phyloP scores from a whole-genome alignment of 2,329 filamentous ascomycete species.

The Talaromyces funiculosus region DNA sequence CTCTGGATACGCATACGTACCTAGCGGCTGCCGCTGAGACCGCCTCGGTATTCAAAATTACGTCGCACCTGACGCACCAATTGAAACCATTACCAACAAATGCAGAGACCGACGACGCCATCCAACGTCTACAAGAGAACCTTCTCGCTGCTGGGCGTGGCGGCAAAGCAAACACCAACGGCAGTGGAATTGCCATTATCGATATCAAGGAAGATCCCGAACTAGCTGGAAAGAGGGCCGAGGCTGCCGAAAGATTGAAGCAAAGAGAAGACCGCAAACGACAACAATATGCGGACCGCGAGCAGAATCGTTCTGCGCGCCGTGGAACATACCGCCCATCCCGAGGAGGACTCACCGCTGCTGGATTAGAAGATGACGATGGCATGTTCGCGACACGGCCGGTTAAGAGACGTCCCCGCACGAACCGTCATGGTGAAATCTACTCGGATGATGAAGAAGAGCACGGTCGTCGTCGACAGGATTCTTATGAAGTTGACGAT shows the following conservation, averaged over 20 bases:
- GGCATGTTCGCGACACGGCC: conserved; percentile 37
- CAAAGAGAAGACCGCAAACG: conserved; percentile 49
- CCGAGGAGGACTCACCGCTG: conserved; percentile 48
- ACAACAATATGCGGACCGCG: conserved; percentile 52
- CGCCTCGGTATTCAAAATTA: conserved; percentile 54
- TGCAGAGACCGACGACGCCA: conserved; percentile 54
- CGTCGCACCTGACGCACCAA: conserved; percentile 57
- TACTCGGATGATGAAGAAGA: conserved; percentile 48
- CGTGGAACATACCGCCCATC: conserved; percentile 42
- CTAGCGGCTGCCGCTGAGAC: conserved; percentile 55
- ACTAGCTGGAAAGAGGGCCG: conserved; percentile 54
- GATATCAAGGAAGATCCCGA: conserved; percentile 59
- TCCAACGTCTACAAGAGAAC: conserved; percentile 56
- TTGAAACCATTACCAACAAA: conserved; percentile 53
- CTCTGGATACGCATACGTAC: conserved; percentile 59
- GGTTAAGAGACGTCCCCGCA: conserved; percentile 34
- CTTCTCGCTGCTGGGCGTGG: conserved; percentile 52
- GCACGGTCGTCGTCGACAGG: conserved; percentile 54
- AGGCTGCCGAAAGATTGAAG: conserved; percentile 55
- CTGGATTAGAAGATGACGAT: conserved; percentile 56
- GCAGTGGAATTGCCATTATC: conserved; percentile 49
- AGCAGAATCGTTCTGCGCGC: conserved; percentile 50
- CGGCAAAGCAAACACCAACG: conserved; percentile 46
- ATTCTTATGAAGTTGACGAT: conserved; percentile 78
- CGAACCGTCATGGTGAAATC: conserved; percentile 44